Conservation (phyloP, 2,329 filamentous ascomycete genomes). For the Scedosporium dehoogii region DNA sequence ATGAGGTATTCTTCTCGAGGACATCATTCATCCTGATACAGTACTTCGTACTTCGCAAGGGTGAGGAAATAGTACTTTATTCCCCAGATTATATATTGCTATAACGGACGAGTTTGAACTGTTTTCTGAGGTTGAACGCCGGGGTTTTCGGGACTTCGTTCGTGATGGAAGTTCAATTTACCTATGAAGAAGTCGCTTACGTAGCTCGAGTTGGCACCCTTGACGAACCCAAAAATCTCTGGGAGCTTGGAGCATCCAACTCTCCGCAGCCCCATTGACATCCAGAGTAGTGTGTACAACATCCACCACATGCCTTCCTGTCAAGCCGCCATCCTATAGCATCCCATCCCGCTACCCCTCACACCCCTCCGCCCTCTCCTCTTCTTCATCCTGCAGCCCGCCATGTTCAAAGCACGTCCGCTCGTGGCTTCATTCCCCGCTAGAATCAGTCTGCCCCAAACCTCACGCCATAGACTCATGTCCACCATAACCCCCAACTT, state of each 20-base stretch:
- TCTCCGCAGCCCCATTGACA: not conserved
- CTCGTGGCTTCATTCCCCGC: not conserved
- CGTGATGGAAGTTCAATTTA: no score
- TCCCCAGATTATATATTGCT: no score
- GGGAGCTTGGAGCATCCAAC: not conserved
- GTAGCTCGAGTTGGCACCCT: not conserved
- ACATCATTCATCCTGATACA: no score
- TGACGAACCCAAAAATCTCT: not conserved
- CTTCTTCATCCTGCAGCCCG: not conserved
- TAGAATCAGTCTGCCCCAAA: not conserved
- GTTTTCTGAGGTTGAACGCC: no score
- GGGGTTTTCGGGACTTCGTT: no score
- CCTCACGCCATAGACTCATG: constrained; percentile 2
- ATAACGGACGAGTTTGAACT: no score
- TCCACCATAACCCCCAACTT: constrained; percentile 20
- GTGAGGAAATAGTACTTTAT: no score
- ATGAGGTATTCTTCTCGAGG: no score
- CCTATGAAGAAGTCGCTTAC: not conserved
- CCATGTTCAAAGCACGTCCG: not conserved
- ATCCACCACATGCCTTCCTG: not conserved
- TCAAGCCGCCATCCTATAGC: not conserved
- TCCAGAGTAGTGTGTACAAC: not conserved
- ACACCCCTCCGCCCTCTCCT: not conserved
- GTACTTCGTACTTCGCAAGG: no score
- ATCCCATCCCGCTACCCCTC: not conserved